Conservation (phyloP, 305 asterid species). For the Fraxinus angustifolia region DNA sequence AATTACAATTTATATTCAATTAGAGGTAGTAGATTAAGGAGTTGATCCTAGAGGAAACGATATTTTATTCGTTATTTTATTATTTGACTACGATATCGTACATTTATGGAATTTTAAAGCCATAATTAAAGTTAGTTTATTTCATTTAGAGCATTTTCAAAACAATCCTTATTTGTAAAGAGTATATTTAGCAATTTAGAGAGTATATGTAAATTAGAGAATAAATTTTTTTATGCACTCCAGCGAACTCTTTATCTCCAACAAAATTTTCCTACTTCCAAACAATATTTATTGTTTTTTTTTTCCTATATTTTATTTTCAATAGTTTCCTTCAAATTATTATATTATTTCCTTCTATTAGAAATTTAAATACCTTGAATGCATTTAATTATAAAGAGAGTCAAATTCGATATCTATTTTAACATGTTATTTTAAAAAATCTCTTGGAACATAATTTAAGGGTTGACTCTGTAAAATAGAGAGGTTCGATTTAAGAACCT, state of each 20-base stretch:
- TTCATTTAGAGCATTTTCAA: background rate
- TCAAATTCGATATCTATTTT: too few relatives aligned
- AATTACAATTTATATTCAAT: too few relatives aligned
- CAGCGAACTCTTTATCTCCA: too few relatives aligned
- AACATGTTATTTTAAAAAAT: too few relatives aligned
- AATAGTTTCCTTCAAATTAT: background rate
- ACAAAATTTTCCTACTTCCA: too few relatives aligned
- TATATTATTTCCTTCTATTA: background rate
- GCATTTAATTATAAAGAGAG: background rate
- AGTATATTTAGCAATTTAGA: background rate
- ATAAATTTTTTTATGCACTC: too few relatives aligned
- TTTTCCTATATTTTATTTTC: background rate
- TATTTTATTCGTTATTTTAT: too few relatives aligned
- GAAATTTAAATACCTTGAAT: background rate
- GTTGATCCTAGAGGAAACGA: too few relatives aligned
- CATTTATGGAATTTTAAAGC: background rate
- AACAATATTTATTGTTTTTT: too few relatives aligned
- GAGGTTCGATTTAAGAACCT: background rate
- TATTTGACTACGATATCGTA: background rate
- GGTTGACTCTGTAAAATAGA: background rate
- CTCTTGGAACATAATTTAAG: background rate
- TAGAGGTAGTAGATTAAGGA: too few relatives aligned
- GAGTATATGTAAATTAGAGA: background rate
- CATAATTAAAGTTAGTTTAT: background rate
- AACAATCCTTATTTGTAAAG: too few relatives aligned